Evolutionary conservation across 2,329 filamentous ascomycete species (phyloP), one percentile per base, ranked within the genome.

Genomic region (Tolypocladium tundrense): DNA sequence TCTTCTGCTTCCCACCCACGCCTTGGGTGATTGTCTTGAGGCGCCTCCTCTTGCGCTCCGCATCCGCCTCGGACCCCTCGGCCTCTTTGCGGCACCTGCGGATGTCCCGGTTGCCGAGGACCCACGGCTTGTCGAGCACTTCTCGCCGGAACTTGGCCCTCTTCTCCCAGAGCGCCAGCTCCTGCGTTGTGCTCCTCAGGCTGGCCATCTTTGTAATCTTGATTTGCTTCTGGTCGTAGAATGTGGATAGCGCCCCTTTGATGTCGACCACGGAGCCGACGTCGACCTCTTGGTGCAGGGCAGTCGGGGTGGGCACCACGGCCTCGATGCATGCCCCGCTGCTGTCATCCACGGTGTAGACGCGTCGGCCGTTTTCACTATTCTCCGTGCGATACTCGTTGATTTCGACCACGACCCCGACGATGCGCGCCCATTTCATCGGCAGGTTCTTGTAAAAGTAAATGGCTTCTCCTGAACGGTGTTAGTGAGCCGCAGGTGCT

Each of bases 371-470:
- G 41, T 65, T 35, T 33, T 51, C 31, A 8, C 48, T n/a, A 7
- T 13, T 19, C 16, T n/a, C 48, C 31, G 35, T 51, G 48, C 9
- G 61, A 58, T 75, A 80, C 27, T 84, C 77, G 61, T 84, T 79
- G 41, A 84, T 72, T 14, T 81, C 82, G 57, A 91, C 85, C 27
- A 93, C 79, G 10, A 91, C 71, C 37, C 90, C 90, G 9, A 85
- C 80, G 39, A 92, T 71, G 60, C 86, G 85, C 56, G 89, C 82
- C 82, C 86, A 92, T 78, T 85, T 84, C 64, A 93, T 84, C 0
- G 89, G 89, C 63, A 92, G 84, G 69, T 91, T 92, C 54, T 78
- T 72, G 73, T 85, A 79, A 70, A 91, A 91, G 68, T 79, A 86
- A 40, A 86, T 75, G 61, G 79, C 74, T 65, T 83, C 79, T 54